Evolutionary conservation across 129 eudicot genomes (phyloP), one percentile per base, ranked within the genome.

Genomic region (Ambrosia artemisiifolia): DNA sequence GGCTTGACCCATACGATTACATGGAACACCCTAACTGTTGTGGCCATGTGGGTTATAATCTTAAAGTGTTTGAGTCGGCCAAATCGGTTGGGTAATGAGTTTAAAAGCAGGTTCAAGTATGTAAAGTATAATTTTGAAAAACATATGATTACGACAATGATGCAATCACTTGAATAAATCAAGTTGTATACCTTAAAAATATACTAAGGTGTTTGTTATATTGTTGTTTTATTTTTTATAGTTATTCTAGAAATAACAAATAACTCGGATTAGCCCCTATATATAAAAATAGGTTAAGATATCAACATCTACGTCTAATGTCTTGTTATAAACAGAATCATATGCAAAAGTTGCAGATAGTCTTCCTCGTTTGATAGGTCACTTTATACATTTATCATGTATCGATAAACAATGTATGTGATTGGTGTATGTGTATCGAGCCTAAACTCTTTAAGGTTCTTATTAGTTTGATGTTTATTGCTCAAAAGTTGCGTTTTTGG

Each of bases 401-500:
- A 72, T 59, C 1, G 2, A 12, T 28, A 57, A 54, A 11, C 10
- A 5, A 4, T 11, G 14, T 18, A 64, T 30, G 5, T 4, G 49
- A 36, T 53, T 2, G 19, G 35, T 19, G 36, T 16, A 50, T 50
- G 53, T 19, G 36, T 16, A 50, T 50, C 44, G 44, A 67, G n/a
- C 32, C 33, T 50, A 34, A 34, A 50, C 8, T 3, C 34, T 12
- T 67, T 7, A 47, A 5, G 28, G n/a, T 14, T 70, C 1, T 16
- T 35, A 70, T 10, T 51, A 51, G 9, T n/a, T 11, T 66, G 10
- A 65, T 56, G 11, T 65, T 16, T n/a, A 54, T 65, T 24, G 28
- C 7, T 53, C 19, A 43, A 66, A 67, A 24, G 30, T 67, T 28
- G 35, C 16, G 6, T 66, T 75, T 59, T 66, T 43, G 80, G 73